Percentiles rank a stretch among this genome's conserved stretches.
These are phyloP conservation scores for Ascochyta pisi DNA, from an alignment of 2,329 filamentous ascomycete species.

Conservation along the genomic window DNA sequence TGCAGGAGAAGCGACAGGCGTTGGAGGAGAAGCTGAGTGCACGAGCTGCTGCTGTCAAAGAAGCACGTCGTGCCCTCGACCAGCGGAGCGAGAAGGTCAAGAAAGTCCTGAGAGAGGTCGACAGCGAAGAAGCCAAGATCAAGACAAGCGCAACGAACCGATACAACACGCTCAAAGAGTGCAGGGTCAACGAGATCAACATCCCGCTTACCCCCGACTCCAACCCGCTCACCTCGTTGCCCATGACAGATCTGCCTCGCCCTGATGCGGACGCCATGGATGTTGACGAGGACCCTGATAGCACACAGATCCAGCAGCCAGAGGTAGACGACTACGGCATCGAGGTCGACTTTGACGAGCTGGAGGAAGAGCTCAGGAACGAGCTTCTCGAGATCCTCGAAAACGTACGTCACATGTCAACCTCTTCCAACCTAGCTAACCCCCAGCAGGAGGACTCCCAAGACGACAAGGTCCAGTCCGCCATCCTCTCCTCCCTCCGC, in stretches of 20 bases:
- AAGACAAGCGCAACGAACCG: slow-evolving; percentile 85
- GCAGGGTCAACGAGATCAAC: slow-evolving; percentile 91
- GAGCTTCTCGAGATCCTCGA: slow-evolving; percentile 53
- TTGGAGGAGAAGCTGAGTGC: slow-evolving; percentile 71
- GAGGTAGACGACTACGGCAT: slow-evolving; percentile 90
- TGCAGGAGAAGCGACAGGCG: slow-evolving; percentile 74
- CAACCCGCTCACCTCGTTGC: slow-evolving; percentile 75
- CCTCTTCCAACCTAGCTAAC: slow-evolving; percentile 16
- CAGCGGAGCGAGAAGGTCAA: slow-evolving; percentile 87
- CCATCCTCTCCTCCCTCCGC: slow-evolving; percentile 29
- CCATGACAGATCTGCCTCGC: slow-evolving; percentile 78
- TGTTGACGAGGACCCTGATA: slow-evolving; percentile 70
- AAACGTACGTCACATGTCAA: slow-evolving; percentile 42
- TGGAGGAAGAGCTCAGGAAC: slow-evolving; percentile 76
- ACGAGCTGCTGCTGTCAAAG: slow-evolving; percentile 77
- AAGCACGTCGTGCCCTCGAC: slow-evolving; percentile 79
- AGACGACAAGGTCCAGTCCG: slow-evolving; percentile 48
- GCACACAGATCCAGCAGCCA: slow-evolving; percentile 59
- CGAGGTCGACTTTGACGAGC: slow-evolving; percentile 79
- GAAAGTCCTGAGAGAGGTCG: slow-evolving; percentile 74
- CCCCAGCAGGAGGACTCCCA: slow-evolving; percentile 67
- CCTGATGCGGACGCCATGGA: slow-evolving; percentile 90
- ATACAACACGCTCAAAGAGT: slow-evolving; percentile 83
- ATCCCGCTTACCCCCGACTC: slow-evolving; percentile 80
- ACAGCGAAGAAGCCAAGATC: slow-evolving; percentile 80